Evolutionary conservation across 1,284 basidiomycete species (phyloP).

Genomic region (Vanrija sp.): DNA sequence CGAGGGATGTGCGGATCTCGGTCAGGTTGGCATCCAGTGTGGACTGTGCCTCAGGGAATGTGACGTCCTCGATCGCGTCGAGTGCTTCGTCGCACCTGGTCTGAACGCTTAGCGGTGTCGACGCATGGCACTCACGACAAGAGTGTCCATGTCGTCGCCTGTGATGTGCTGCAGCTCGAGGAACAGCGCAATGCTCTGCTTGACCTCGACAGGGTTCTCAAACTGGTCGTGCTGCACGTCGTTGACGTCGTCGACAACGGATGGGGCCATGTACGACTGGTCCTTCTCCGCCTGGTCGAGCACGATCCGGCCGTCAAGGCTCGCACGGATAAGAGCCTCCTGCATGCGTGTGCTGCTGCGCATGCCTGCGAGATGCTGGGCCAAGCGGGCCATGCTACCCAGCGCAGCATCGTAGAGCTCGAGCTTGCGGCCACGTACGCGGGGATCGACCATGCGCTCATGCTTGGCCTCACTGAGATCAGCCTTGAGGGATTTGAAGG

Average conservation of each 20-base stretch:
- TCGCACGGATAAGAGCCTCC: conserved; percentile 67
- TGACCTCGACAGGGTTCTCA: conserved; percentile 53
- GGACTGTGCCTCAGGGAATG: conserved; percentile 3
- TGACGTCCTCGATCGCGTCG: conserved; percentile 37
- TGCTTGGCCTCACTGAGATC: conserved; percentile 76
- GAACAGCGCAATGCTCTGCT: conserved; percentile 70
- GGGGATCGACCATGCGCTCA: conserved; percentile 61
- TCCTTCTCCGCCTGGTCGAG: conserved; percentile 30
- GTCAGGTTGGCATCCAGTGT: conserved; percentile 53
- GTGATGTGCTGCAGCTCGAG: conserved; percentile 76
- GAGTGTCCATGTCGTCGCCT: conserved; percentile 67
- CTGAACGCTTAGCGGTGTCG: conserved; percentile 5
- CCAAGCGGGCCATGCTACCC: conserved; percentile 74
- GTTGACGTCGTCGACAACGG: conserved; percentile 52
- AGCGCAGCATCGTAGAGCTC: conserved; percentile 78
- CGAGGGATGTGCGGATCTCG: conserved; percentile 62
- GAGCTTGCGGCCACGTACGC: conserved; percentile 52
- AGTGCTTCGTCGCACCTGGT: conserved; percentile 38
- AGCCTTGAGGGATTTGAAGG: conserved; percentile 80
- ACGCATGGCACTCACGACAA: conserved; percentile 59
- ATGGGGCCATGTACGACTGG: conserved; percentile 13
- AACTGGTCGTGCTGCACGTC: conserved; percentile 14
- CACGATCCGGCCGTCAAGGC: conserved; percentile 56
- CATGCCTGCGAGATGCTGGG: conserved; percentile 84
- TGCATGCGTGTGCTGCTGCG: conserved; percentile 77